These are phyloP conservation scores for Heliocybe sulcata DNA, from an alignment of 1,284 basidiomycete genomes.

Conservation along the genomic window DNA sequence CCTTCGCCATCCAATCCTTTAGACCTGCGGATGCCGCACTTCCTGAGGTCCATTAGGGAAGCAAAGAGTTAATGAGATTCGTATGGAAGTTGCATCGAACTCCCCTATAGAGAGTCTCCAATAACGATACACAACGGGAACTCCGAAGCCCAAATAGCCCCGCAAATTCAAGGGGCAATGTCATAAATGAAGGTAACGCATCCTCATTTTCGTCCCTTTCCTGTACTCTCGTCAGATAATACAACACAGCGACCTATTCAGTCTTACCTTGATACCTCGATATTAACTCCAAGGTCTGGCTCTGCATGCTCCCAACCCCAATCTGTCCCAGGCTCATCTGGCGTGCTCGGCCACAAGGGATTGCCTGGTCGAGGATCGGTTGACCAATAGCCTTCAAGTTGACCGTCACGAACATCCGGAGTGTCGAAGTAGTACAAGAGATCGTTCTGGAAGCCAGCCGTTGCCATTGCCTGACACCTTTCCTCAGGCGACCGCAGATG, in stretches of 20 bases:
- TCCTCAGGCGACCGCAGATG: not conserved
- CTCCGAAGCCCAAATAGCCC: too few relatives aligned
- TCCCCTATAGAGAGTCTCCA: too few relatives aligned
- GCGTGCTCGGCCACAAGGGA: not conserved
- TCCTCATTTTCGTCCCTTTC: not conserved
- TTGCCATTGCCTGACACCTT: not conserved
- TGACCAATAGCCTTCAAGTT: not conserved
- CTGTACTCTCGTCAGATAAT: not conserved
- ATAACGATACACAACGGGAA: too few relatives aligned
- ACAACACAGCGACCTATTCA: not conserved
- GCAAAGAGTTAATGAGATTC: too few relatives aligned
- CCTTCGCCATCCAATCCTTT: too few relatives aligned
- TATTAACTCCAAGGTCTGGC: not conserved
- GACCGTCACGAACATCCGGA: not conserved
- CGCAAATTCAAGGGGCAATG: too few relatives aligned
- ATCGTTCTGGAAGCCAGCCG: not conserved
- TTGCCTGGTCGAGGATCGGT: not conserved
- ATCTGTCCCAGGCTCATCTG: not conserved
- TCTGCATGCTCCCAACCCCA: not conserved
- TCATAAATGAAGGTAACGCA: not conserved
- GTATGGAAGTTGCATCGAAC: too few relatives aligned
- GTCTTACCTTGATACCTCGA: not conserved
- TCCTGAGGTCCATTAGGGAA: too few relatives aligned
- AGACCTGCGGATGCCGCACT: too few relatives aligned
- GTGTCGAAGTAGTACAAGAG: not conserved